These are phyloP conservation scores for Zychaea mexicana DNA, from an alignment of 371 early-diverging fungal species.

Conservation along the genomic window DNA sequence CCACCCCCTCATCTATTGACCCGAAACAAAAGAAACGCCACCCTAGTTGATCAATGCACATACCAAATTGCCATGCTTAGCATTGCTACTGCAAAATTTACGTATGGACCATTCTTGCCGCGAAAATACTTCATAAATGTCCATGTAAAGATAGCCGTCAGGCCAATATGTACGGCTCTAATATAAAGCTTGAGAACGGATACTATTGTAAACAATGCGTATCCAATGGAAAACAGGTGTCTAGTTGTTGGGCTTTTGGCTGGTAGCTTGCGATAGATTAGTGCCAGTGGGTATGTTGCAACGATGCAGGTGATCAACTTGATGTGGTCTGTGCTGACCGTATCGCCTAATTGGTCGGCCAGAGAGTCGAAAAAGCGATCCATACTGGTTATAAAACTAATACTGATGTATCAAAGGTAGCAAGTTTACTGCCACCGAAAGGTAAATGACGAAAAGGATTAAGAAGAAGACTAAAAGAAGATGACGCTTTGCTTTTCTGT, in stretches of 20 bases:
- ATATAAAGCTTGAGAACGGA: conserved; percentile 55
- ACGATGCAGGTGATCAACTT: conserved; percentile 56
- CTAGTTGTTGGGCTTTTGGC: conserved; percentile 43
- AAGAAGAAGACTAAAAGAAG: too few relatives aligned
- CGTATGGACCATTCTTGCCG: conserved; percentile 58
- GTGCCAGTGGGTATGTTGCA: conserved; percentile 55
- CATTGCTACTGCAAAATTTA: conserved; percentile 77
- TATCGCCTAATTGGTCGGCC: conserved; percentile 22
- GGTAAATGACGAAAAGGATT: too few relatives aligned
- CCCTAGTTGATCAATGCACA: background rate
- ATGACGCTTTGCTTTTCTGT: too few relatives aligned
- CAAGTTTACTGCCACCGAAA: too few relatives aligned
- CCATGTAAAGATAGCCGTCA: conserved; percentile 60
- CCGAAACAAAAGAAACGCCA: too few relatives aligned
- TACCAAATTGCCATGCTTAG: conserved; percentile 77
- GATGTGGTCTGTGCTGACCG: conserved; percentile 52
- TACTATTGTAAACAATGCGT: conserved; percentile 64
- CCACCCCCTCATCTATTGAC: background rate
- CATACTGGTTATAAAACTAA: too few relatives aligned
- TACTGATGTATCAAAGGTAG: too few relatives aligned
- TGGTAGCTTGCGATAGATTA: conserved; percentile 59
- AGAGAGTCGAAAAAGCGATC: conserved; percentile 24
- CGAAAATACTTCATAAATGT: conserved; percentile 46
- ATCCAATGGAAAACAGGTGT: conserved; percentile 73
- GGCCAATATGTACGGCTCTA: conserved; percentile 70